Evolutionary conservation across 768 basidiomycete species (phyloP), one percentile per base, ranked within the genome.

Genomic region (Leccinum subgranulosum): DNA sequence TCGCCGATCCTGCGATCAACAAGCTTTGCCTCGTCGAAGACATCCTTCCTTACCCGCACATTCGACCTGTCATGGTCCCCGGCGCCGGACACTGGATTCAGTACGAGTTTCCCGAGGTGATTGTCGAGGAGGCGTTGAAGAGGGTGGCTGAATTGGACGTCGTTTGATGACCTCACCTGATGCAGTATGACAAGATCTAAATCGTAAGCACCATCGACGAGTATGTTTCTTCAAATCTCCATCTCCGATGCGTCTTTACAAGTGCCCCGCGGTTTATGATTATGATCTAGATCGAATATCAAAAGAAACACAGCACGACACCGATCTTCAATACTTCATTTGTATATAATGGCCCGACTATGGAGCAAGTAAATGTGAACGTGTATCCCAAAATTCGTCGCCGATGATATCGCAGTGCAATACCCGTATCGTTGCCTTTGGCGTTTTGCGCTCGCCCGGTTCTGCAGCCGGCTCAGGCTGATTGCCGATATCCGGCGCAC

Each of bases 341-440:
- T 41, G 1, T 41, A 41, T 19, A 1, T n/a, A 41, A 19, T 15
- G 39, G 9, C 39, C n/a, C n/a, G 17, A 6, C 36, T 64, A 64
- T 19, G 19, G 2, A 27, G 66, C 71, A 54, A 90, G 75, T 25
- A 92, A 65, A 50, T 79, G 71, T 10, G 84, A 81, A 53, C 87
- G 73, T 28, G 77, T 74, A 7, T 78, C 69, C 94, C 94, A 97
- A 73, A 96, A 95, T 1, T 78, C 81, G 53, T 90, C 84, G 54
- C 81, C 79, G 58, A 96, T 94, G 57, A 96, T 81, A 73, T 96
- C 94, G 68, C 86, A 90, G 62, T 96, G 92, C 25, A 86, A 61
- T 1, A 93, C 75, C 5, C 76, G 78, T 49, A 92, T 75, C 65
- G 65, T 77, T 23, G 76, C 83, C 58, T 66, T 71, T 11, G 70